Base-by-base conservation (phyloP, 2,329 filamentous ascomycete genomes). In the Cytospora leucostoma region DNA sequence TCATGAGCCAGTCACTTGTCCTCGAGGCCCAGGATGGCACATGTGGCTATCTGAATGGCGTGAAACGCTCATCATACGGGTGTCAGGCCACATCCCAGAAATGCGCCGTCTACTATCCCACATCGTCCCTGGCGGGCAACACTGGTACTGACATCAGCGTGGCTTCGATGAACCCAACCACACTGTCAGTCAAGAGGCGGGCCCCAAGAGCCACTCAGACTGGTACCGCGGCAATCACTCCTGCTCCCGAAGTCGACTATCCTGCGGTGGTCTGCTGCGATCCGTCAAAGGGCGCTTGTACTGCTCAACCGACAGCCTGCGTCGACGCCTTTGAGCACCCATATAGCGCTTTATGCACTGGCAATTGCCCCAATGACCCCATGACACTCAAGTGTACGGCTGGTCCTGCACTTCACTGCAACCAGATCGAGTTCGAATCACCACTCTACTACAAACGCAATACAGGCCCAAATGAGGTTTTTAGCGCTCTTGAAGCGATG, bases 31-130 rank as follows among this genome's bases (percentile, higher is more conserved):
- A 54, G 13, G 59, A 64, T 47, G 38, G 49, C 4, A 21, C 47
- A 2, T 64, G 62, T 40, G 62, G 62, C 40, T 62, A 54, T 17
- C 53, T 57, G 17, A 56, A 62, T 34, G 59, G 62, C 32, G 37
- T 33, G 6, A 13, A 52, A 47, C n/a, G 37, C 1, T 12, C 38
- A 21, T 40, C 32, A 5, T 56, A 55, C 6, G 38, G 38, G 4
- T 63, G 61, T 17, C 21, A 19, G 1, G 11, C 33, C 3, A n/a
- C 2, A 7, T 51, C 50, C 7, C n/a, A 62, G 15, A 59, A 21
- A 21, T 63, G 61, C 34, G 61, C 61, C 56, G 32, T 63, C 17
- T 63, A 63, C 56, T 63, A 59, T 34, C 56, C 61, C 4, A 56
- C 38, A 11, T 63, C 61, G n/a, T 15, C 19, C 1, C 27, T 21